Percentiles rank a stretch among this genome's conserved stretches.
These are phyloP conservation scores for Helotiales sp. DNA, from an alignment of 2,329 filamentous ascomycete genomes.

Conservation along the genomic window DNA sequence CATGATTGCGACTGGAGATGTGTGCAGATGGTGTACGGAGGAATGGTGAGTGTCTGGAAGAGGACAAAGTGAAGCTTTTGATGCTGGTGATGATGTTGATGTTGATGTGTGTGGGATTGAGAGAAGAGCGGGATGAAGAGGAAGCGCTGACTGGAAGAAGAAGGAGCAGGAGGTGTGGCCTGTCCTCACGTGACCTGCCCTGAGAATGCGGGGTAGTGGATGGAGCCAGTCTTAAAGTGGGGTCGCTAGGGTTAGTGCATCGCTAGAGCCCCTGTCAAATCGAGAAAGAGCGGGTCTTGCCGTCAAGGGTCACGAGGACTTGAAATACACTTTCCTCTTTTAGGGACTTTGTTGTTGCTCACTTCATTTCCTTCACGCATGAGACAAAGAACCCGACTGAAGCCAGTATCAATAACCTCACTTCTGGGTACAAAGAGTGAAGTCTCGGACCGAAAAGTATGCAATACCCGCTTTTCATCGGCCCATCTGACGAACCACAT, in stretches of 20 bases:
- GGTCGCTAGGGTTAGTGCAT: neutral
- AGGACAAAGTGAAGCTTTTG: conserved; percentile 9
- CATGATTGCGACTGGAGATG: conserved; percentile 40
- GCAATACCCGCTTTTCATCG: neutral
- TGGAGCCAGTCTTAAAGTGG: neutral
- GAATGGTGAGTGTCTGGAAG: neutral
- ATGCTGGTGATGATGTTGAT: conserved; percentile 12
- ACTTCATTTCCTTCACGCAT: neutral
- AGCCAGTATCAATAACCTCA: neutral
- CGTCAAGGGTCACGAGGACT: conserved; percentile 9
- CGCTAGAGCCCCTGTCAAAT: conserved; percentile 4
- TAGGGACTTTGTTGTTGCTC: neutral
- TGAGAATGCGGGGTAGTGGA: conserved; percentile 19
- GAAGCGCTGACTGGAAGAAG: conserved; percentile 3
- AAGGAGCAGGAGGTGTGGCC: neutral
- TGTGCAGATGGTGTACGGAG: conserved; percentile 8
- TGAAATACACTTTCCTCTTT: neutral
- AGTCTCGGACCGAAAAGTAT: neutral
- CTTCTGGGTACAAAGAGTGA: neutral
- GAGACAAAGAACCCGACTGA: neutral
- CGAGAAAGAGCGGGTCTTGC: conserved; percentile 8
- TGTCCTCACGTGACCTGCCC: conserved; percentile 12
- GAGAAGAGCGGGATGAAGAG: neutral
- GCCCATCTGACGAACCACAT: neutral
- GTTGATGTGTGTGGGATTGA: neutral